phyloP scores from a whole-genome alignment of 495 filamentous ascomycete species.

The Schizothecium vesticola region DNA sequence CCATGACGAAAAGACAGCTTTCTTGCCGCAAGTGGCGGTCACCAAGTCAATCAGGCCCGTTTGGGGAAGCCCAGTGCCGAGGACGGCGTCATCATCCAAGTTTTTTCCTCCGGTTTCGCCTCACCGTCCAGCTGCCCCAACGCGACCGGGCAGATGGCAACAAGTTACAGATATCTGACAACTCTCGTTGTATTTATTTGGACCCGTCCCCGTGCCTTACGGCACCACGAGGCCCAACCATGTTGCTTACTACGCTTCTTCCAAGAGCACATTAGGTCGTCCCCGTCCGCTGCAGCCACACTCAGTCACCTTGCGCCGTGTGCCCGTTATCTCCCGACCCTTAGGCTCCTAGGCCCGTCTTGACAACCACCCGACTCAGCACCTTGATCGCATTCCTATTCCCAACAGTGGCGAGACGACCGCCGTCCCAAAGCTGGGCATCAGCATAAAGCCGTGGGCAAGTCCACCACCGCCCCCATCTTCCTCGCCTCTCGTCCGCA shows the following conservation, averaged over 20 bases:
- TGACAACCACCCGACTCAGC: not conserved
- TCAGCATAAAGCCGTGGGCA: not conserved
- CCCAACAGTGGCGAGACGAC: not conserved
- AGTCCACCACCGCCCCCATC: not conserved
- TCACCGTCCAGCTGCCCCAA: not conserved
- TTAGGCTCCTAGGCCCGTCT: not conserved
- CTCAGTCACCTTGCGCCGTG: not conserved
- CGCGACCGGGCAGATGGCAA: not conserved
- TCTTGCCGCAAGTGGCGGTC: not conserved
- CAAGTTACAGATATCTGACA: not conserved
- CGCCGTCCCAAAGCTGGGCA: not conserved
- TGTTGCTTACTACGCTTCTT: conserved; percentile 1
- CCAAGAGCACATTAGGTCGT: not conserved
- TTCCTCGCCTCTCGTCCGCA: not conserved
- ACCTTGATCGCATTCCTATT: not conserved
- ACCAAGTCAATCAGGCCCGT: conserved; percentile 6
- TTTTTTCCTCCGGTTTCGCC: conserved; percentile 3
- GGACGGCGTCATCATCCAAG: conserved; percentile 10
- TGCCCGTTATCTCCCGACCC: conserved; percentile 5
- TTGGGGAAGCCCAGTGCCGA: not conserved
- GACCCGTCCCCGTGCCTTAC: not conserved
- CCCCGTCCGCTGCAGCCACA: conserved; percentile 5
- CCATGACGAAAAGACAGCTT: not conserved
- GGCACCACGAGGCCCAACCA: not conserved
- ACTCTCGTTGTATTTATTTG: conserved; percentile 9